Percentiles rank a stretch among this genome's conserved stretches.
Evolutionary conservation across 2,329 filamentous ascomycete species (phyloP).

Genomic region (Penicillium sp.): DNA sequence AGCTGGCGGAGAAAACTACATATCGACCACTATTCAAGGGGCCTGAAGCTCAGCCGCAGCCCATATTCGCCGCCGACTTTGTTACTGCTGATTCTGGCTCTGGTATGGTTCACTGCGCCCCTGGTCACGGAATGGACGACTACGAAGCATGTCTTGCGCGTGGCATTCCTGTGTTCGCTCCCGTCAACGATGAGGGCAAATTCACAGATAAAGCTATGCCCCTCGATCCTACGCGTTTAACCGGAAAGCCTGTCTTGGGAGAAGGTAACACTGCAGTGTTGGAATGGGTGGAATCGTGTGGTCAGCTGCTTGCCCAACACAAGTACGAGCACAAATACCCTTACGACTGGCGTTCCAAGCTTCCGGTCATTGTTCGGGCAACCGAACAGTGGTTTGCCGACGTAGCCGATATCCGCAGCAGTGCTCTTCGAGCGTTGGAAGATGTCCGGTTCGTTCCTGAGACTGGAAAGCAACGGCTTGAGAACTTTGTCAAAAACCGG

Average conservation of each 20-base stretch:
- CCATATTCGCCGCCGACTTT: slow-evolving; percentile 79
- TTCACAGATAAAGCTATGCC: slow-evolving; percentile 81
- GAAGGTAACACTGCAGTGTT: slow-evolving; percentile 69
- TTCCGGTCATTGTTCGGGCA: slow-evolving; percentile 83
- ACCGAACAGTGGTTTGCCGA: slow-evolving; percentile 99
- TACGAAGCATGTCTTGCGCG: slow-evolving; percentile 75
- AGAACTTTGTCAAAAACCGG: slow-evolving; percentile 81
- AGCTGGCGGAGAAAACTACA: slow-evolving; percentile 59
- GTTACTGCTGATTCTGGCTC: slow-evolving; percentile 89
- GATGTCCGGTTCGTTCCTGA: slow-evolving; percentile 76
- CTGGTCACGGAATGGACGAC: slow-evolving; percentile 95
- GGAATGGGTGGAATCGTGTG: slow-evolving; percentile 59
- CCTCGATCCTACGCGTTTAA: slow-evolving; percentile 62
- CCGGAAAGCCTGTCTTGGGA: slow-evolving; percentile 68
- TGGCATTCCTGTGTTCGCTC: slow-evolving; percentile 72
- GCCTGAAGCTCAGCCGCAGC: slow-evolving; percentile 55
- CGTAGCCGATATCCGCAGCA: slow-evolving; percentile 74
- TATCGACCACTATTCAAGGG: slow-evolving; percentile 72
- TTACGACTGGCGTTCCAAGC: slow-evolving; percentile 95
- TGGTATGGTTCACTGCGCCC: slow-evolving; percentile 90
- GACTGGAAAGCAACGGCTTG: slow-evolving; percentile 68
- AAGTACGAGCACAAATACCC: slow-evolving; percentile 87
- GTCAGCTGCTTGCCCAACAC: slow-evolving; percentile 65
- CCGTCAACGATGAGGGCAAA: slow-evolving; percentile 74
- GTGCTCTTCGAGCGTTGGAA: slow-evolving; percentile 67